Conservation (phyloP, 495 filamentous ascomycete genomes). For the Penicillium cosmopolitanum region DNA sequence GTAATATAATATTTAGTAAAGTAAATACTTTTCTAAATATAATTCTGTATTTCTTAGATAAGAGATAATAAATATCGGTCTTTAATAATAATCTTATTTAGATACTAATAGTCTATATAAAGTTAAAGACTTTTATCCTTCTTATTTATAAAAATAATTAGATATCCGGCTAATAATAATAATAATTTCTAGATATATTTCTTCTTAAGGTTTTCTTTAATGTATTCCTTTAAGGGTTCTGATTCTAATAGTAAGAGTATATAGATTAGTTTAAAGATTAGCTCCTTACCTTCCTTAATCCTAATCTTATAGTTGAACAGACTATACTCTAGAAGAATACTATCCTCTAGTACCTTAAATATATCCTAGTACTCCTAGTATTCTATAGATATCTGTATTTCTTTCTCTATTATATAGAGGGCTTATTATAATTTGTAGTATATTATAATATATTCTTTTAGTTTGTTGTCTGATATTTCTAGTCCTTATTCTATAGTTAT, state of each 20-base stretch:
- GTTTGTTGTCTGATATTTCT: background rate
- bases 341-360: no score
- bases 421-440: no score
- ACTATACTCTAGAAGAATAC: slow-evolving; percentile 6
- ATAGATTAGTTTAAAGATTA: background rate
- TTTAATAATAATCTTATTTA: slow-evolving; percentile 27
- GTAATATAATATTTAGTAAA: slow-evolving; percentile 28
- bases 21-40: slow-evolving; percentile 19
- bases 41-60: slow-evolving; percentile 19
- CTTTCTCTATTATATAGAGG: no score
- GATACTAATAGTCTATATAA: slow-evolving; percentile 23
- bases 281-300: background rate
- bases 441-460: background rate
- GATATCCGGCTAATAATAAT: slow-evolving; percentile 15
- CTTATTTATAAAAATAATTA: slow-evolving; percentile 28
- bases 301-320: background rate
- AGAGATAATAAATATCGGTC: slow-evolving; percentile 23
- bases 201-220: slow-evolving; percentile 23
- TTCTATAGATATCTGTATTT: no score
- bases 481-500: background rate
- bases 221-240: slow-evolving; percentile 15
- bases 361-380: no score
- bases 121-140: slow-evolving; percentile 17
- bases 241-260: background rate
- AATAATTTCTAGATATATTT: slow-evolving; percentile 16